Conservation (phyloP, 2,329 filamentous ascomycete genomes). For the Colletotrichum sp. region DNA sequence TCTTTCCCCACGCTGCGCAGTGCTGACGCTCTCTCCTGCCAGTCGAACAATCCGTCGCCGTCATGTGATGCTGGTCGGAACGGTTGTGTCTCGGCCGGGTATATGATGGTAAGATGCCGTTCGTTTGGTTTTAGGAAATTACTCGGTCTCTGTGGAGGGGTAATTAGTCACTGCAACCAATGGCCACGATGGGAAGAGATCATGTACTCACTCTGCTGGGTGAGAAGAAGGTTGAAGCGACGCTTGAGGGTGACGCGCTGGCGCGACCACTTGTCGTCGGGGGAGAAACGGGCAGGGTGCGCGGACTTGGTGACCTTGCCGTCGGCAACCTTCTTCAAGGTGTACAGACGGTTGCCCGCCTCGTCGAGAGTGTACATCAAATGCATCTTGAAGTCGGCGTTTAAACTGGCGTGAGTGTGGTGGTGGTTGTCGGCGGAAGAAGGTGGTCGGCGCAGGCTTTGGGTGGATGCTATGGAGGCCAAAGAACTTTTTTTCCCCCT, state of each 20-base stretch:
- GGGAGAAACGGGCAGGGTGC: constrained; percentile 94
- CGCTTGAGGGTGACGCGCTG: constrained; percentile 96
- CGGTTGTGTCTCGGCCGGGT: neutral
- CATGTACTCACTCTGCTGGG: constrained; percentile 68
- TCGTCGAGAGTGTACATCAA: constrained; percentile 78
- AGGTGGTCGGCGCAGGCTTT: neutral
- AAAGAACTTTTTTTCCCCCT: constrained; percentile 6
- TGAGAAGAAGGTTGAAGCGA: constrained; percentile 86
- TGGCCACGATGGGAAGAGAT: neutral
- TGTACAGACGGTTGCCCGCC: constrained; percentile 89
- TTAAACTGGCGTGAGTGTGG: neutral
- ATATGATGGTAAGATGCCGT: neutral
- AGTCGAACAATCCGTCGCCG: neutral
- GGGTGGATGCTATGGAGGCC: neutral
- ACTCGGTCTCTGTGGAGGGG: neutral
- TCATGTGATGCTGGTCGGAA: neutral
- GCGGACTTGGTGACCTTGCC: constrained; percentile 93
- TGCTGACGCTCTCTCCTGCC: neutral
- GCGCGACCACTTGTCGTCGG: constrained; percentile 98
- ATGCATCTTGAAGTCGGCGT: constrained; percentile 9
- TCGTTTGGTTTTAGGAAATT: neutral
- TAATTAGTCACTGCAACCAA: neutral
- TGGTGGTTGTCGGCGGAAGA: neutral
- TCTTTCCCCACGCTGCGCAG: neutral
- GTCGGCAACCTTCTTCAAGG: constrained; percentile 88